Percentiles rank a stretch among this genome's conserved stretches.
These are phyloP conservation scores for Arachnomyces sp. DNA, from an alignment of 2,329 filamentous ascomycete species.

Conservation along the genomic window DNA sequence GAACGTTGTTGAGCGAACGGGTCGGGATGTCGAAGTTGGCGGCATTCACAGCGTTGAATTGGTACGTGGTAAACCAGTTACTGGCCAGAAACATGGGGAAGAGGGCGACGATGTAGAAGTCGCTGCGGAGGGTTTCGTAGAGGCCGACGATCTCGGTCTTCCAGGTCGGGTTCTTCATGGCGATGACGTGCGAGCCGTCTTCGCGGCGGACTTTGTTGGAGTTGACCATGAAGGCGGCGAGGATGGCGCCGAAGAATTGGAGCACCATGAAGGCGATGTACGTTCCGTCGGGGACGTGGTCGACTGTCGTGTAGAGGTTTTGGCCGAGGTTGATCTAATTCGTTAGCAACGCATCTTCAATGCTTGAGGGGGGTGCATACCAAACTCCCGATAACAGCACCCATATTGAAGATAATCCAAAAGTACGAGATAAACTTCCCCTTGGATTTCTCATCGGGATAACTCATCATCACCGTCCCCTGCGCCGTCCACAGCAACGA, in stretches of 20 bases:
- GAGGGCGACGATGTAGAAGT: conserved; percentile 64
- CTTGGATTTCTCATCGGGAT: conserved; percentile 72
- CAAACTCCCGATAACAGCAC: conserved; percentile 74
- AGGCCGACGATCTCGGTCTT: conserved; percentile 69
- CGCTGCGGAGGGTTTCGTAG: conserved; percentile 59
- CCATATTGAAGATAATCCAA: conserved; percentile 92
- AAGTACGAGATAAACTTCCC: conserved; percentile 85
- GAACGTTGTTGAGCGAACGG: conserved; percentile 63
- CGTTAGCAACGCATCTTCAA: conserved; percentile 1
- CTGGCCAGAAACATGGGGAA: conserved; percentile 77
- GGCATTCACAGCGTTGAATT: conserved; percentile 65
- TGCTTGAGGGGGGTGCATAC: conserved; percentile 32
- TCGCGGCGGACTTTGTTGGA: conserved; percentile 63
- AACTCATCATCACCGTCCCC: conserved; percentile 60
- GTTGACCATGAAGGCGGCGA: conserved; percentile 63
- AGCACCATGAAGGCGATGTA: conserved; percentile 84
- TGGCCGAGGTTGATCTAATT: conserved; percentile 37
- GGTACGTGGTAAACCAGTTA: conserved; percentile 75
- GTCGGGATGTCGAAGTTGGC: conserved; percentile 66
- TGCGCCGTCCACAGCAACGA: conserved; percentile 45
- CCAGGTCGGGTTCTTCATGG: conserved; percentile 89
- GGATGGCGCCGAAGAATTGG: conserved; percentile 61
- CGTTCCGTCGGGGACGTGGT: conserved; percentile 57
- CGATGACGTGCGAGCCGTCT: conserved; percentile 70
- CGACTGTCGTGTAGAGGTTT: conserved; percentile 35